These are phyloP conservation scores for Euphorbia neoarborescens DNA, from an alignment of 441 rosid species.

Conservation along the genomic window DNA sequence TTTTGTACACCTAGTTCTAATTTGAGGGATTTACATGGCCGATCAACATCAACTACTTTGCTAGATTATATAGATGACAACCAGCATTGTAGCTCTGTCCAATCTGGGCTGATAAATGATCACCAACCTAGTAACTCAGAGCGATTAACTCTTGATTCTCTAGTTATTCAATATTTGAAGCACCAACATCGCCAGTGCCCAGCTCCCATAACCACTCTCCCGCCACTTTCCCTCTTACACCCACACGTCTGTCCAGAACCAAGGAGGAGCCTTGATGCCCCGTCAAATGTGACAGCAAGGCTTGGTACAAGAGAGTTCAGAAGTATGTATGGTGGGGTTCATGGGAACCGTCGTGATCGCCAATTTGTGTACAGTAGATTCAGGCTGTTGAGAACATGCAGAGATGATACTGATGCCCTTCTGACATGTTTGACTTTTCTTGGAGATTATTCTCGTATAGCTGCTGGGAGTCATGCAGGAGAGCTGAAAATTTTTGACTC, in stretches of 20 bases:
- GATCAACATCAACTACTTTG: conserved; percentile 35
- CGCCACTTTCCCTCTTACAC: conserved; percentile 88
- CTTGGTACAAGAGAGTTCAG: conserved; percentile 78
- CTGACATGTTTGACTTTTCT: conserved; percentile 74
- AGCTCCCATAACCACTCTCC: conserved; percentile 97
- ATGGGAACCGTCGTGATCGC: conserved; percentile 91
- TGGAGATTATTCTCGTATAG: conserved; percentile 69
- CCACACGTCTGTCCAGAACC: conserved; percentile 98
- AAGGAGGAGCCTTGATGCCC: conserved; percentile 83
- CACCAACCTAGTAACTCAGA: conserved; percentile 60
- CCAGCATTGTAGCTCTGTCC: conserved; percentile 43
- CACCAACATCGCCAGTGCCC: conserved; percentile 99
- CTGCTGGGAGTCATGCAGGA: conserved; percentile 81
- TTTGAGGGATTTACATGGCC: conserved; percentile 37
- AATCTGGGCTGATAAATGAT: conserved; percentile 46
- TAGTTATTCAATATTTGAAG: conserved; percentile 89
- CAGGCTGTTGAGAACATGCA: conserved; percentile 87
- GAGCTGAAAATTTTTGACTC: conserved; percentile 77
- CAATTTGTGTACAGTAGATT: conserved; percentile 95
- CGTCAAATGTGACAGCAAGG: conserved; percentile 76
- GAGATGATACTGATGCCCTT: conserved; percentile 72
- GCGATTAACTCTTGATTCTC: conserved; percentile 72
- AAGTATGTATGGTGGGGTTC: conserved; percentile 75
- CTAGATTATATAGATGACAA: conserved; percentile 45
- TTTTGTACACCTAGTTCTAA: conserved; percentile 49